Evolutionary conservation across 2,329 filamentous ascomycete genomes (phyloP), one percentile per base, ranked within the genome.

Genomic region (Ophioceras dolichostomum): DNA sequence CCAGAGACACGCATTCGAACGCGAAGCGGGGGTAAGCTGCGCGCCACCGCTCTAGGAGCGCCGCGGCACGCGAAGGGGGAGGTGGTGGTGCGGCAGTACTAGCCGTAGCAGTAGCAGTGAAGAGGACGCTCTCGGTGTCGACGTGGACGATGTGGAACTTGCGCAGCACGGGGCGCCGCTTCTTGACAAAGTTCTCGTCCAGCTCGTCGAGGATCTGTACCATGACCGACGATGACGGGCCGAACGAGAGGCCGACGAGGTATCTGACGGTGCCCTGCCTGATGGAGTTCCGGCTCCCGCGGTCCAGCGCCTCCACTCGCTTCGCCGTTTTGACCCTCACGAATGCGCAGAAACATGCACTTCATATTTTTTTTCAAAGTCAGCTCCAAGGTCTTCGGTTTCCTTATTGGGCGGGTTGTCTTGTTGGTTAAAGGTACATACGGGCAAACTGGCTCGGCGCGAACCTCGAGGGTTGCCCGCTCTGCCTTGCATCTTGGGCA

Each of bases 201-300:
- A 70, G 66, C 53, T 89, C 81, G 38, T 68, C 70, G 45, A 72
- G 65, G 17, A 94, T 68, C 48, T 89, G 73, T 21, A 94, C 65
- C 31, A 98, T 65, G 12, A 77, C 73, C 12, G 82, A 69, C 0
- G 89, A 96, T 2, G 83, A 91, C 2, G 82, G 65, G 1, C 91
- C 89, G 49, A 86, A 79, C 0, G 88, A 94, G 2, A 95, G 63
- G 5, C 87, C 85, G 16, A 94, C 63, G 14, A 94, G 63, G 34
- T 94, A 72, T 22, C 55, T 51, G 38, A 51, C 45, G 38, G 42
- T 45, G 28, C 49, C 60, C 24, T 32, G 33, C 27, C 42, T 36
- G 36, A 20, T 36, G 33, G 53, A 49, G 43, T 50, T 44, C 39
- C 61, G 58, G 36, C 60, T 66, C 39, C 73, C 67, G 30, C 63